A percentile compares a stretch with the other conserved stretches of the same genome.
Conservation (phyloP, 2,329 filamentous ascomycete species). For the Botrytis sinoallii region DNA sequence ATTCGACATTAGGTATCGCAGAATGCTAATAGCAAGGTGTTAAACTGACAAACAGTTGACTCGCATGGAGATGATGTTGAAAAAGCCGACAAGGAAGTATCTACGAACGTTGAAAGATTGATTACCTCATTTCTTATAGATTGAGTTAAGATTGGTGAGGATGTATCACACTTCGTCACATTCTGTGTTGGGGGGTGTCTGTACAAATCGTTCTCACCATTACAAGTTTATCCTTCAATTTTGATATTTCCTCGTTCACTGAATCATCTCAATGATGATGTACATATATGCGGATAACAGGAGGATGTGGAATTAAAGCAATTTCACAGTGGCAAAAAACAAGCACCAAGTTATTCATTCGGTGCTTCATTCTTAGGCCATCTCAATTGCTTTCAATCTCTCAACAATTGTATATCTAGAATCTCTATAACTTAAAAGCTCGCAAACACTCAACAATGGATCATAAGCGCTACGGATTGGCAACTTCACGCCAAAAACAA, state of each 20-base stretch:
- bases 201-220: neutral
- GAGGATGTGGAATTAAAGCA: no score
- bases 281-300: neutral
- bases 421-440: neutral
- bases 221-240: neutral
- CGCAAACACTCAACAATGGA: neutral
- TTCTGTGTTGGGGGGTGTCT: neutral
- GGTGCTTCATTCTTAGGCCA: no score
- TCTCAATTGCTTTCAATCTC: no score
- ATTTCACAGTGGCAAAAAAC: no score
- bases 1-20: neutral
- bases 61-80: neutral
- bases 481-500: neutral
- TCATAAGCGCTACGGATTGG: neutral
- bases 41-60: neutral
- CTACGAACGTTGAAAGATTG: neutral
- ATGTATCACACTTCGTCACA: neutral
- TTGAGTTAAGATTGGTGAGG: neutral
- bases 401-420: no score
- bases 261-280: neutral
- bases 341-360: no score
- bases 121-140: neutral
- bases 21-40: neutral
- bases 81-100: accelerated
- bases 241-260: neutral